phyloP scores from a whole-genome alignment of 768 basidiomycete genomes.

The Dendrothele bispora region DNA sequence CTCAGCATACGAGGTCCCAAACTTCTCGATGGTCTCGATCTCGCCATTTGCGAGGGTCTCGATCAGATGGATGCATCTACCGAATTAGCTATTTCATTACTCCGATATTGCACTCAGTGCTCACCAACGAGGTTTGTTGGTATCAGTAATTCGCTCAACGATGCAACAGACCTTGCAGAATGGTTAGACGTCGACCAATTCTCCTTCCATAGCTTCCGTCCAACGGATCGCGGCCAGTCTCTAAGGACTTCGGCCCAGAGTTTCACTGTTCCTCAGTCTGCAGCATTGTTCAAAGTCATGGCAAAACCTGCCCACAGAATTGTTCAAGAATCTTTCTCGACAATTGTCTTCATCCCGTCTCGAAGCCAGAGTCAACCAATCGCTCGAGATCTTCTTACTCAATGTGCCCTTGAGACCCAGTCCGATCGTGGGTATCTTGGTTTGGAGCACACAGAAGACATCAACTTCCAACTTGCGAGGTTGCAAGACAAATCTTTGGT shows the following conservation, averaged over 20 bases:
- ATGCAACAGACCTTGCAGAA: conserved; percentile 74
- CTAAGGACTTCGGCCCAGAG: conserved; percentile 67
- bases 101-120: conserved; percentile 63
- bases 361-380: conserved; percentile 70
- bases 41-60: conserved; percentile 83
- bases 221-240: conserved; percentile 81
- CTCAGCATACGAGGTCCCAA: conserved; percentile 32
- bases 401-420: conserved; percentile 76
- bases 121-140: conserved; percentile 74
- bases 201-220: conserved; percentile 74
- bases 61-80: conserved; percentile 80
- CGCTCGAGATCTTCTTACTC: conserved; percentile 84
- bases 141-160: conserved; percentile 73
- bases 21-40: conserved; percentile 41
- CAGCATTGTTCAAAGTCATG: conserved; percentile 88
- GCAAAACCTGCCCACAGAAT: conserved; percentile 78
- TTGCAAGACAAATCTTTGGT: conserved; percentile 62
- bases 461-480: conserved; percentile 50
- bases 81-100: conserved; percentile 78
- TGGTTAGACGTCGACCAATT: conserved; percentile 77
- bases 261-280: conserved; percentile 85
- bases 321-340: conserved; percentile 43
- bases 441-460: conserved; percentile 38
- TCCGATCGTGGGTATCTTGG: conserved; percentile 69
- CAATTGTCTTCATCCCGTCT: conserved; percentile 89